Percentiles rank a stretch among this genome's conserved stretches.
Conservation (phyloP, 257 asterid species). For the Jaltomata sinuosa region DNA sequence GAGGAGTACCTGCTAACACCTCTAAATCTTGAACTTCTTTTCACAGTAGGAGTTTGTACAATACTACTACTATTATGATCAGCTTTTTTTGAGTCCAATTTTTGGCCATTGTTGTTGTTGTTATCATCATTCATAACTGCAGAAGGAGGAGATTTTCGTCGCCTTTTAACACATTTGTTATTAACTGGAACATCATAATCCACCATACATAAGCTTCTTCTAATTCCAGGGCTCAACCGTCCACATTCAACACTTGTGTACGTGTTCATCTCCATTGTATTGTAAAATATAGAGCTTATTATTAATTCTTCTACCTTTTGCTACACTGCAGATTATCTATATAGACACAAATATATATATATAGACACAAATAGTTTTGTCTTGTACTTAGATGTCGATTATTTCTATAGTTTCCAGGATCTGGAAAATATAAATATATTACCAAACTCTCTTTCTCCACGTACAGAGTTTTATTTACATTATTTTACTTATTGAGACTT, state of each 20-base stretch:
- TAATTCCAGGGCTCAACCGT: slow-evolving; percentile 4
- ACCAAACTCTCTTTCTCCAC: neutral
- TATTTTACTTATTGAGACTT: neutral
- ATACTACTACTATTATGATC: slow-evolving; percentile 4
- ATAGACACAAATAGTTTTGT: neutral
- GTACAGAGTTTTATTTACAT: neutral
- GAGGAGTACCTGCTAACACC: slow-evolving; percentile 27
- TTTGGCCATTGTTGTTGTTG: slow-evolving; percentile 1
- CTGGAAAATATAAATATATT: neutral
- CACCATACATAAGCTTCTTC: slow-evolving; percentile 12
- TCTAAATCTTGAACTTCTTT: slow-evolving; percentile 78
- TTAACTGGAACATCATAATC: slow-evolving; percentile 16
- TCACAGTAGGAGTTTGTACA: slow-evolving; percentile 16
- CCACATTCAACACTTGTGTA: slow-evolving; percentile 7
- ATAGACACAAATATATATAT: neutral
- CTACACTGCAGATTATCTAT: neutral
- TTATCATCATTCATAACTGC: neutral
- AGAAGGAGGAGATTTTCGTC: slow-evolving; percentile 36
- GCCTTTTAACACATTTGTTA: slow-evolving; percentile 36
- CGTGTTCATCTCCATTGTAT: slow-evolving; percentile 15
- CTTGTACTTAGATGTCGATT: neutral
- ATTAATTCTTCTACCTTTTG: neutral
- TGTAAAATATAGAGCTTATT: neutral
- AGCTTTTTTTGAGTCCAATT: slow-evolving; percentile 8
- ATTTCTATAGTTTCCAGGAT: neutral